A percentile compares a stretch with the other conserved stretches of the same genome.
These are phyloP conservation scores for Stygiomarasmius scandens DNA, from an alignment of 1,284 basidiomycete genomes.

Conservation along the genomic window DNA sequence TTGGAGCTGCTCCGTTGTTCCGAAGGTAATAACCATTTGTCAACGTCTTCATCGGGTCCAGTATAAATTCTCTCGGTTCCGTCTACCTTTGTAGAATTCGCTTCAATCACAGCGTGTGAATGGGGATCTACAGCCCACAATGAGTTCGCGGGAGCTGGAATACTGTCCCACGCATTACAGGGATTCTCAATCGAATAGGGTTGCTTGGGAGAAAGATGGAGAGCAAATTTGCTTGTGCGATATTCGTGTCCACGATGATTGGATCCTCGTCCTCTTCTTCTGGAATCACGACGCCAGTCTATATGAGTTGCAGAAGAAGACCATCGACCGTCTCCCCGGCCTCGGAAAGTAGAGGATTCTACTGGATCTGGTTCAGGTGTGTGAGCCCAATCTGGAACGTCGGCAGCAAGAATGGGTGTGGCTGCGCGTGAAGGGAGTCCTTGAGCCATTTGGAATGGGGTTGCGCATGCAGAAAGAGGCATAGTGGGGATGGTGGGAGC, in stretches of 20 bases:
- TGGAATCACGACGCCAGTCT: too few species aligned
- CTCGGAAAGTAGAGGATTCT: background rate
- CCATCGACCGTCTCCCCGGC: background rate
- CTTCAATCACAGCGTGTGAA: background rate
- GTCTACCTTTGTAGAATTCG: background rate
- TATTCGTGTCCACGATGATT: background rate
- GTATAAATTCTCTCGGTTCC: background rate
- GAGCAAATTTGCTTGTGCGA: background rate
- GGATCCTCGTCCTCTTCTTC: too few species aligned
- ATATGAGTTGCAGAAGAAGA: background rate
- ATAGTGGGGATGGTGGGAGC: constrained; percentile 31
- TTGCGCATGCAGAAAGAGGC: constrained; percentile 22
- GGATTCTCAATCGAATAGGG: background rate
- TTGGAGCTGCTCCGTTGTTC: background rate
- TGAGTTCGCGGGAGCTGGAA: background rate
- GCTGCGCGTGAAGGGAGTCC: background rate
- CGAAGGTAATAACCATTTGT: background rate
- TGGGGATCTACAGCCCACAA: background rate
- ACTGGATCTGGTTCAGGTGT: constrained; percentile 24
- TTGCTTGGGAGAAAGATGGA: background rate
- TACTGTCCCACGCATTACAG: background rate
- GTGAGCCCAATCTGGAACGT: constrained; percentile 36
- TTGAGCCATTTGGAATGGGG: background rate
- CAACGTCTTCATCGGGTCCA: background rate
- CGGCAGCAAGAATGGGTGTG: constrained; percentile 25